A percentile compares a stretch with the other conserved stretches of the same genome.
These are phyloP conservation scores for Epichloe amarillans DNA, from an alignment of 2,329 filamentous ascomycete species.

Conservation along the genomic window DNA sequence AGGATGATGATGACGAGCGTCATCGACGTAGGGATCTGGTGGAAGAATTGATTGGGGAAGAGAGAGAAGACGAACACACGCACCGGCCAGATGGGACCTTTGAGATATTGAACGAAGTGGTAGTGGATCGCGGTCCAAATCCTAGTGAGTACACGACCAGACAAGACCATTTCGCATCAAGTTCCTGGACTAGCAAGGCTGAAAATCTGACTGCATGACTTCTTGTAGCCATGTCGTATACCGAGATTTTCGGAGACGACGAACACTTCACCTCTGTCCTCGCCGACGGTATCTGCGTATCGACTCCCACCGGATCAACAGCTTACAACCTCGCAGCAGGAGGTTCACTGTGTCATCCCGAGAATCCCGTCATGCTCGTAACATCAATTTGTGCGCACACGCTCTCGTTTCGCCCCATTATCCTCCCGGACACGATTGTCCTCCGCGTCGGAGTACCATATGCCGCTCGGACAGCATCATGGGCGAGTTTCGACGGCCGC, in stretches of 20 bases:
- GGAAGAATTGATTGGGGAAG: slow-evolving; percentile 80
- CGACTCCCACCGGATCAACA: slow-evolving; percentile 87
- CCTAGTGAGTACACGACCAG: slow-evolving; percentile 47
- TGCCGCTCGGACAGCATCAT: slow-evolving; percentile 74
- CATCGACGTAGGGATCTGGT: slow-evolving; percentile 53
- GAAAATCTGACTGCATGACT: not conserved
- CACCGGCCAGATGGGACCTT: slow-evolving; percentile 74
- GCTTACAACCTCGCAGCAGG: slow-evolving; percentile 93
- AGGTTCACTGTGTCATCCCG: slow-evolving; percentile 88
- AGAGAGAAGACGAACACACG: slow-evolving; percentile 70
- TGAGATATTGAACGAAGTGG: slow-evolving; percentile 94
- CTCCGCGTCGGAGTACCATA: slow-evolving; percentile 90
- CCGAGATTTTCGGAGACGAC: slow-evolving; percentile 87
- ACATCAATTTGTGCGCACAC: slow-evolving; percentile 94
- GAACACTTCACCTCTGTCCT: slow-evolving; percentile 90
- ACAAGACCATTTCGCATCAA: too few species aligned
- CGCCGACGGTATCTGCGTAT: slow-evolving; percentile 85
- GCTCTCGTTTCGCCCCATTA: slow-evolving; percentile 89
- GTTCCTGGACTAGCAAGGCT: too few species aligned
- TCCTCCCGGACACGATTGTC: slow-evolving; percentile 91
- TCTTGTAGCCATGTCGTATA: slow-evolving; percentile 66
- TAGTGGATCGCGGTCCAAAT: slow-evolving; percentile 87
- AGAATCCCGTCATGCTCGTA: slow-evolving; percentile 90
- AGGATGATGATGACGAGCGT: slow-evolving; percentile 25
- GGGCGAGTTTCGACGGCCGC: slow-evolving; percentile 96